These are phyloP conservation scores for Asterella californica DNA, from an alignment of 225 moss, liverwort and hornwort genomes.

Conservation along the genomic window DNA sequence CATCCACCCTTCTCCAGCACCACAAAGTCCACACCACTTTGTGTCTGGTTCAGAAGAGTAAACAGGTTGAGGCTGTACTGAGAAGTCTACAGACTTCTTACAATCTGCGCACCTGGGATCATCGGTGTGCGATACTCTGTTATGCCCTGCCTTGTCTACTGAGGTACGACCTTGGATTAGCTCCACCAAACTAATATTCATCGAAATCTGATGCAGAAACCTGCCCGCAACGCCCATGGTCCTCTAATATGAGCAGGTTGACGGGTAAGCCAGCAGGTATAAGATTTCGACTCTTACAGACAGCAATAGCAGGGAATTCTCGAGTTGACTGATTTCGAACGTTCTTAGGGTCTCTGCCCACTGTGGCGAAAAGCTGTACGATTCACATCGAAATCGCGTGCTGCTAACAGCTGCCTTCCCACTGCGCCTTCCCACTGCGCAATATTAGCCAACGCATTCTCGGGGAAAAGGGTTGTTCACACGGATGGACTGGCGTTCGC, in stretches of 20 bases:
- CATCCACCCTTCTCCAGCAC: constrained; percentile 59
- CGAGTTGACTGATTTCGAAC: too few relatives aligned
- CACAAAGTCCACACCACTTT: constrained; percentile 73
- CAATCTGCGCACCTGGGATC: neutral
- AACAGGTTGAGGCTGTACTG: neutral
- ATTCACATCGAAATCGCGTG: too few relatives aligned
- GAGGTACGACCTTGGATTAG: neutral
- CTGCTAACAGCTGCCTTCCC: too few relatives aligned
- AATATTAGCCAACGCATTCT: too few relatives aligned
- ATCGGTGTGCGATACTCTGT: neutral
- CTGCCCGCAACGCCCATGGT: neutral
- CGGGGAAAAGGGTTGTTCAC: too few relatives aligned
- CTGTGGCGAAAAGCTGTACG: too few relatives aligned
- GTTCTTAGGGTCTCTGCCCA: too few relatives aligned
- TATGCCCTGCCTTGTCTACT: neutral
- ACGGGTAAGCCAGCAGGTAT: neutral
- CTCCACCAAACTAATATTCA: neutral
- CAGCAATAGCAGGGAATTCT: neutral
- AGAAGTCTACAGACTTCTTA: neutral
- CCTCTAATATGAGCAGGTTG: neutral
- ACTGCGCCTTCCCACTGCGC: too few relatives aligned
- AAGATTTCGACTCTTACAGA: neutral
- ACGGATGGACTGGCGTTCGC: too few relatives aligned
- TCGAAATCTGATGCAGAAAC: neutral
- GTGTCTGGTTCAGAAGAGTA: neutral